These are phyloP conservation scores for Arthrobotrys sinensis DNA, from an alignment of 2,329 filamentous ascomycete species.

Conservation along the genomic window DNA sequence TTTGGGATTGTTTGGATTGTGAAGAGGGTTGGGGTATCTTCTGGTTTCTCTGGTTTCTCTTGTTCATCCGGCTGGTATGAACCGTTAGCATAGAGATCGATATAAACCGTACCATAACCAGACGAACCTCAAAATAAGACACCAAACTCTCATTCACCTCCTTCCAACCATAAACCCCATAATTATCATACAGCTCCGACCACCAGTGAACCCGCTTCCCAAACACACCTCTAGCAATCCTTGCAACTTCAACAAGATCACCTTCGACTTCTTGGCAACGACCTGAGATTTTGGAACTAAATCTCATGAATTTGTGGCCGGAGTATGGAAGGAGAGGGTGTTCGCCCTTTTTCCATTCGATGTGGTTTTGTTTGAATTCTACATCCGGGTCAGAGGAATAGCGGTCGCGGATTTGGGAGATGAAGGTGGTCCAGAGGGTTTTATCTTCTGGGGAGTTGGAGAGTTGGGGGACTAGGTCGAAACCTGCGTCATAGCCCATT, in stretches of 20 bases:
- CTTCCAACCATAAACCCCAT: slow-evolving; percentile 62
- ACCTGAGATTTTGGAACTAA: slow-evolving; percentile 64
- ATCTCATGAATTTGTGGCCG: slow-evolving; percentile 65
- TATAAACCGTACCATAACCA: too few relatives aligned
- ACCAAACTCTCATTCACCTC: slow-evolving; percentile 62
- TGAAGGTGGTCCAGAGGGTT: slow-evolving; percentile 63
- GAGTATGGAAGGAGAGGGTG: slow-evolving; percentile 64
- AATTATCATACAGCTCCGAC: slow-evolving; percentile 60
- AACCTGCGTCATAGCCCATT: slow-evolving; percentile 65
- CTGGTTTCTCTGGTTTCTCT: background rate
- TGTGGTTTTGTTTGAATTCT: slow-evolving; percentile 64
- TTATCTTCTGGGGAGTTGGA: slow-evolving; percentile 63
- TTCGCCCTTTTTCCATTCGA: slow-evolving; percentile 64
- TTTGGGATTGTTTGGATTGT: slow-evolving; percentile 64
- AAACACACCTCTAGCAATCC: slow-evolving; percentile 61
- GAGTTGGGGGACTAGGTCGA: slow-evolving; percentile 65
- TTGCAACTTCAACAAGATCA: slow-evolving; percentile 63
- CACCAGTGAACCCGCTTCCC: slow-evolving; percentile 63
- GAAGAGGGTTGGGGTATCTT: slow-evolving; percentile 14
- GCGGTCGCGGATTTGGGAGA: slow-evolving; percentile 62
- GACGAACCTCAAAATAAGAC: too few relatives aligned
- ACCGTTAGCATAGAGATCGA: too few relatives aligned
- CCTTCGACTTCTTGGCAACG: slow-evolving; percentile 52
- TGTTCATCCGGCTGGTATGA: too few relatives aligned
- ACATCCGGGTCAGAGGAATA: slow-evolving; percentile 63